Evolutionary conservation across 176 grass and related monocot species (phyloP), one percentile per base, ranked within the genome.

Genomic region (Cenchrus purpureus): DNA sequence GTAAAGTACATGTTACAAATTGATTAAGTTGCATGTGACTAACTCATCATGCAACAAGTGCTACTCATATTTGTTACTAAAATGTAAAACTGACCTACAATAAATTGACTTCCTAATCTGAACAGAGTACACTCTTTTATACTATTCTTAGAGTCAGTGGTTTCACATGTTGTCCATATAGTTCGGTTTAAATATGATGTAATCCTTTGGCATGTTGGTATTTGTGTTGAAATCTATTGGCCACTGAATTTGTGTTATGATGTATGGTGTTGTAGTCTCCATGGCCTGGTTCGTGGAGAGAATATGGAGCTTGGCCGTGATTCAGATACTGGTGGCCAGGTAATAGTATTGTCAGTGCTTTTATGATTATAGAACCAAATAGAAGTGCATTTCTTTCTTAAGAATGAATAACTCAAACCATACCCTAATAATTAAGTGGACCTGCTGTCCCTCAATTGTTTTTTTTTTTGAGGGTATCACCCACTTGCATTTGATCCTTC

Each of bases 231-330:
- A 76, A 77, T 84, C 48, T 64, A 81, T 29, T 22, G 12, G 54
- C 75, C 62, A 12, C 84, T 84, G 79, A 87, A 84, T 84, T 83
- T 65, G 13, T 45, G 88, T 84, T 67, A 82, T 87, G 44, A 37
- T 92, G 43, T 90, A 71, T 73, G 68, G 12, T 80, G 55, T 52
- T 85, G 72, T 89, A 95, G 93, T 29, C 88, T 95, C 82, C 93
- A 95, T 91, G 93, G 93, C 48, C 88, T 95, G 77, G 57, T 95
- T 54, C 88, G 93, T 90, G 93, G 90, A 80, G 93, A 95, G 88
- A 90, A 95, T 77, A 89, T 95, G 93, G 93, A 95, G 80, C 93
- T 95, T 89, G 93, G 93, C 37, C 88, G 93, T 65, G 93, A 95
- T 92, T 95, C 93, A 66, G 90, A 95, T 81, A 95, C 93, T 28